Evolutionary conservation across 2,329 filamentous ascomycete species (phyloP).

Genomic region (Thielaviopsis populi): DNA sequence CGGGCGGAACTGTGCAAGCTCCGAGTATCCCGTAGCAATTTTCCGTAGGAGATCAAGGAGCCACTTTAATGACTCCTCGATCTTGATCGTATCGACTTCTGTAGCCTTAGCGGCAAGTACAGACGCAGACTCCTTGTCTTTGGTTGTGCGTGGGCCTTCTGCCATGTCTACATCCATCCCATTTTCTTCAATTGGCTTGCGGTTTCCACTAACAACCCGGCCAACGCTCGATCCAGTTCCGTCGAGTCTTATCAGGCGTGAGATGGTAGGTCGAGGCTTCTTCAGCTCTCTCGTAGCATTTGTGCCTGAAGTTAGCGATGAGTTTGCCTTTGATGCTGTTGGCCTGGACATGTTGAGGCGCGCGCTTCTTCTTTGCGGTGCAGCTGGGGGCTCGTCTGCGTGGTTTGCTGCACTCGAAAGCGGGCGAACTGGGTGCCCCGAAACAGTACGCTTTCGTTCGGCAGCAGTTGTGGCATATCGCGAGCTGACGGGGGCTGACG

Average conservation of each 20-base stretch:
- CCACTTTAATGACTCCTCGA: constrained; percentile 61
- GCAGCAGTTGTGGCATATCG: constrained; percentile 30
- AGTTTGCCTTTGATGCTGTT: constrained; percentile 48
- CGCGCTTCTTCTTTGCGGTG: constrained; percentile 54
- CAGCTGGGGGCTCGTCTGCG: constrained; percentile 42
- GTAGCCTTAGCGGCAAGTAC: constrained; percentile 23
- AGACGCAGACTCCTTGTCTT: constrained; percentile 10
- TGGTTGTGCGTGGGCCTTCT: constrained; percentile 32
- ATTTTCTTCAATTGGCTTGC: constrained; percentile 56
- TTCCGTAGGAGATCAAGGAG: constrained; percentile 70
- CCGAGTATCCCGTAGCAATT: constrained; percentile 65
- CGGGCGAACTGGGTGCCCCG: constrained; percentile 54
- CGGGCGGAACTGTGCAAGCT: constrained; percentile 65
- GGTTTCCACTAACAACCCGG: constrained; percentile 77
- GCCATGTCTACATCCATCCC: constrained; percentile 54
- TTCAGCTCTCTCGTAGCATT: constrained; percentile 52
- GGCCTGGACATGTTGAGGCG: constrained; percentile 56
- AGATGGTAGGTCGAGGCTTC: constrained; percentile 63
- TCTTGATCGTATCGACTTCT: constrained; percentile 43
- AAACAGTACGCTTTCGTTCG: constrained; percentile 83
- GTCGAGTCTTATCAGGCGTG: constrained; percentile 49
- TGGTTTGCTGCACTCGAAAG: constrained; percentile 28
- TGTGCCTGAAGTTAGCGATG: constrained; percentile 21
- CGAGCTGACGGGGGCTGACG: constrained; percentile 25
- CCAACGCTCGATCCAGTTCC: constrained; percentile 58